These are phyloP conservation scores for Penicillium olsonii DNA, from an alignment of 2,329 filamentous ascomycete species.

Conservation along the genomic window DNA sequence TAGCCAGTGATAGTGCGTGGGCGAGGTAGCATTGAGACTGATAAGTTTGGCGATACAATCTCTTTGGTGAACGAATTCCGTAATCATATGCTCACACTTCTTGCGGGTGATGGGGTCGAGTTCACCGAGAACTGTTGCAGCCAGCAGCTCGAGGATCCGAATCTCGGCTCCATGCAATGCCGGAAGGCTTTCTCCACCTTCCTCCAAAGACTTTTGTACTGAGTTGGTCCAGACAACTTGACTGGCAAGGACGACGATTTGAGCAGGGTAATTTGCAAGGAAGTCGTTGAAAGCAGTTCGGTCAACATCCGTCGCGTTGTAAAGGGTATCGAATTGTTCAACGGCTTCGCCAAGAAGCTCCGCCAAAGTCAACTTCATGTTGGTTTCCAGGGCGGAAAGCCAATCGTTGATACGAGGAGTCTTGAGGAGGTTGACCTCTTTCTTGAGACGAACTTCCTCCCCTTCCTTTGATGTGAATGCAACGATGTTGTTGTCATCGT, in stretches of 20 bases:
- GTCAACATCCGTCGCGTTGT: conserved; percentile 71
- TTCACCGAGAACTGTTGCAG: conserved; percentile 85
- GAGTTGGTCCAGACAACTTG: conserved; percentile 92
- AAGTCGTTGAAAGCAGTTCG: conserved; percentile 72
- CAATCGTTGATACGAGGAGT: conserved; percentile 98
- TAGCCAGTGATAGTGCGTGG: conserved; percentile 87
- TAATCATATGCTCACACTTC: conserved; percentile 98
- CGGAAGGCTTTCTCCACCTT: conserved; percentile 69
- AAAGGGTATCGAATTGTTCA: conserved; percentile 76
- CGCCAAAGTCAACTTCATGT: conserved; percentile 92
- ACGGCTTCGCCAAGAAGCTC: conserved; percentile 87
- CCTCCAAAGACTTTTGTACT: conserved; percentile 74
- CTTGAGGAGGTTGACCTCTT: conserved; percentile 87
- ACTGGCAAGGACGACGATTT: conserved; percentile 91
- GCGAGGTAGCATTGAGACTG: conserved; percentile 69
- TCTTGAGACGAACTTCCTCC: conserved; percentile 83
- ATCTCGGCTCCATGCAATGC: conserved; percentile 79
- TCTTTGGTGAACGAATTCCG: conserved; percentile 96
- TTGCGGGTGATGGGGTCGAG: conserved; percentile 84
- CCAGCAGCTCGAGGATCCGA: conserved; percentile 79
- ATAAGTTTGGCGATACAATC: conserved; percentile 89
- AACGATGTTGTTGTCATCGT: conserved; percentile 84
- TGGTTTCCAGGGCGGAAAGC: conserved; percentile 87
- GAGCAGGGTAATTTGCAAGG: conserved; percentile 81
- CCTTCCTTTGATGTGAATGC: conserved; percentile 95